A percentile compares a stretch with the other conserved stretches of the same genome.
These are phyloP conservation scores for Xerophyta viscosa DNA, from an alignment of 106 monocot genomes.

Conservation along the genomic window DNA sequence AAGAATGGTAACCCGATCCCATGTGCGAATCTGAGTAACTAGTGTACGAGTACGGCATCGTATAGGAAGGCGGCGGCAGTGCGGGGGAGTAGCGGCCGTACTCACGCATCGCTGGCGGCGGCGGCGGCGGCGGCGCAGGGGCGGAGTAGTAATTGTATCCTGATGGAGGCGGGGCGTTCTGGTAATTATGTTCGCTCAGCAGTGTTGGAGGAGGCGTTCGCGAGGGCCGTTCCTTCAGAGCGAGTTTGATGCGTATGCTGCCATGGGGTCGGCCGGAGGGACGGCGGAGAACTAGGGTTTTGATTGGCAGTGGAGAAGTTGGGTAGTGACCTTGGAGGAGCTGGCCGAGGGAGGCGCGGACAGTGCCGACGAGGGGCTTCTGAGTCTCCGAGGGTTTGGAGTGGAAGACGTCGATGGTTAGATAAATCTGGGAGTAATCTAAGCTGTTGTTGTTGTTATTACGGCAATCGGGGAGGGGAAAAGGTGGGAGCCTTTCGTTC, in stretches of 20 bases:
- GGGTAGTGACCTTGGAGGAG: conserved; percentile 27
- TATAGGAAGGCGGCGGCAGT: conserved; percentile 14
- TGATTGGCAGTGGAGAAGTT: too few species aligned
- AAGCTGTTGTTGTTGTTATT: conserved; percentile 1
- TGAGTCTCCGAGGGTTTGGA: conserved; percentile 91
- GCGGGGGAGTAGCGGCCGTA: conserved; percentile 31
- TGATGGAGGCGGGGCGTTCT: conserved; percentile 15
- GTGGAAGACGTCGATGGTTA: conserved; percentile 86
- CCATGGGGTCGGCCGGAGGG: conserved; percentile 94
- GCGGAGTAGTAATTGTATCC: not conserved
- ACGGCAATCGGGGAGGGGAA: conserved; percentile 1
- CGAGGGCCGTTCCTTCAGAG: conserved; percentile 35
- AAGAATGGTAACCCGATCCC: conserved; percentile 35
- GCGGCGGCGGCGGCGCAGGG: not conserved
- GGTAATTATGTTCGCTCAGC: conserved; percentile 27
- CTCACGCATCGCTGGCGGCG: conserved; percentile 12
- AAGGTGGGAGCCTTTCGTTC: conserved; percentile 75
- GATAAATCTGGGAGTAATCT: conserved; percentile 20
- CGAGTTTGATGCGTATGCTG: conserved; percentile 68
- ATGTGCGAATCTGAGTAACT: conserved; percentile 40
- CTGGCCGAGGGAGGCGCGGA: conserved; percentile 31
- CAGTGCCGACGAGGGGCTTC: conserved; percentile 83
- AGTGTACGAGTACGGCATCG: conserved; percentile 16
- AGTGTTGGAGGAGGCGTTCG: conserved; percentile 26
- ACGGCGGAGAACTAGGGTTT: conserved; percentile 62